phyloP scores from a whole-genome alignment of 2,329 filamentous ascomycete species.

The Trichoderma oligosporum region DNA sequence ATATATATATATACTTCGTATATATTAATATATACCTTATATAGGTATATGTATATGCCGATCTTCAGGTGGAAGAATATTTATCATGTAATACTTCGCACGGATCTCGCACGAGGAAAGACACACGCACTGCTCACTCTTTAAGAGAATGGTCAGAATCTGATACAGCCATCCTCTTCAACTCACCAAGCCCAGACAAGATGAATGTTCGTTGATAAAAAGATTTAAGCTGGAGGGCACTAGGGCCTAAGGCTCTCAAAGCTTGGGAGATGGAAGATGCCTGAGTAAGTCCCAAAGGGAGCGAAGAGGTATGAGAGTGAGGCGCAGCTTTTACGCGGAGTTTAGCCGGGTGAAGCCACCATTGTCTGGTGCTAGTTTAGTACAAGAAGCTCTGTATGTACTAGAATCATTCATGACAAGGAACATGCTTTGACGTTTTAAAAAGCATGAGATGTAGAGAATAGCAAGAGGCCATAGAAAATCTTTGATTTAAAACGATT shows the following conservation, averaged over 20 bases:
- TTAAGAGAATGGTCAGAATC: neutral
- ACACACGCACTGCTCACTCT: conserved; percentile 3
- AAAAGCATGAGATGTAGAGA: no score
- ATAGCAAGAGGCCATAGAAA: no score
- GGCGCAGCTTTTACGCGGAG: conserved; percentile 14
- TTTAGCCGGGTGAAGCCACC: conserved; percentile 13
- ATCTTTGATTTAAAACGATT: no score
- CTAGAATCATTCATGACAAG: no score
- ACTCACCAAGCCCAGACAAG: conserved; percentile 3
- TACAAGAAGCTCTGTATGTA: no score
- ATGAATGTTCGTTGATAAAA: neutral
- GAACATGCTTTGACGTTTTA: no score
- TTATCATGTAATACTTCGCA: neutral
- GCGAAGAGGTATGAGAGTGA: neutral
- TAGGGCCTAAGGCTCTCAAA: neutral
- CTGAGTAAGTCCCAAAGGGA: neutral
- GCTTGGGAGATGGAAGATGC: neutral
- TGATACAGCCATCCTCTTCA: neutral
- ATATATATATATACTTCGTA: no score
- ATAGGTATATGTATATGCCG: no score
- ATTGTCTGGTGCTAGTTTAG: no score
- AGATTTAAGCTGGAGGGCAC: neutral
- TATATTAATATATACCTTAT: no score
- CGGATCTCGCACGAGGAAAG: neutral
- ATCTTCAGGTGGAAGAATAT: neutral